phyloP scores from a whole-genome alignment of 2,329 filamentous ascomycete species.

The Dactylellina leptospora region DNA sequence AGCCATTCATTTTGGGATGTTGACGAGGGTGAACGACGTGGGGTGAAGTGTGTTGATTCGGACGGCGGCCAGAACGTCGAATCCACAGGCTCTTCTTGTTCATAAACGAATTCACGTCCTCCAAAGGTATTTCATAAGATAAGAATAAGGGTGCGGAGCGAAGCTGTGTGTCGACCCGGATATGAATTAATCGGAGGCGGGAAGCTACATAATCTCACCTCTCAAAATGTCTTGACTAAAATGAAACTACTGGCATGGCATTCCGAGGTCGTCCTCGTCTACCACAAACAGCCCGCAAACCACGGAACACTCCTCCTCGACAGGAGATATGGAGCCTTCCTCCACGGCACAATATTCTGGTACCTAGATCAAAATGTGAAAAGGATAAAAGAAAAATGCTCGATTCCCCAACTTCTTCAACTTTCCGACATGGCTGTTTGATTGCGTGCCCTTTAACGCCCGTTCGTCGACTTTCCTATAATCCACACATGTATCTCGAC shows the following conservation, averaged over 20 bases:
- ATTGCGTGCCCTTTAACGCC: not conserved
- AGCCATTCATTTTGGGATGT: conserved; percentile 6
- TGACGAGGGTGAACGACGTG: not conserved
- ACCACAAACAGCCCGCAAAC: not conserved
- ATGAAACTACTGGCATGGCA: not conserved
- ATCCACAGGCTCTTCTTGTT: not conserved
- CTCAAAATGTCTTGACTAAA: no score
- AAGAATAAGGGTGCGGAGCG: no score
- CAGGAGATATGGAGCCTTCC: not conserved
- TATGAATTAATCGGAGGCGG: not conserved
- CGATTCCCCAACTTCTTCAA: not conserved
- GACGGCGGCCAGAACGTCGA: not conserved
- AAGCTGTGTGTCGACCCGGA: no score
- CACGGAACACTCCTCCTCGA: not conserved
- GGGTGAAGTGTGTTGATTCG: not conserved
- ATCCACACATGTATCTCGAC: no score
- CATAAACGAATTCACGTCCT: no score
- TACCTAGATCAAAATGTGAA: no score
- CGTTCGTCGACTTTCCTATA: not conserved
- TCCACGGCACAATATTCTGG: conserved; percentile 2
- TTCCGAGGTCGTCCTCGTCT: not conserved
- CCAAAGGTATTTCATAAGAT: no score
- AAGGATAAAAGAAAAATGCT: not conserved
- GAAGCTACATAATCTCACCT: no score
- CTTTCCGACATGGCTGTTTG: no score